Evolutionary conservation across 345 rosid genomes (phyloP).

Genomic region (Eucalyptus lansdowneana): DNA sequence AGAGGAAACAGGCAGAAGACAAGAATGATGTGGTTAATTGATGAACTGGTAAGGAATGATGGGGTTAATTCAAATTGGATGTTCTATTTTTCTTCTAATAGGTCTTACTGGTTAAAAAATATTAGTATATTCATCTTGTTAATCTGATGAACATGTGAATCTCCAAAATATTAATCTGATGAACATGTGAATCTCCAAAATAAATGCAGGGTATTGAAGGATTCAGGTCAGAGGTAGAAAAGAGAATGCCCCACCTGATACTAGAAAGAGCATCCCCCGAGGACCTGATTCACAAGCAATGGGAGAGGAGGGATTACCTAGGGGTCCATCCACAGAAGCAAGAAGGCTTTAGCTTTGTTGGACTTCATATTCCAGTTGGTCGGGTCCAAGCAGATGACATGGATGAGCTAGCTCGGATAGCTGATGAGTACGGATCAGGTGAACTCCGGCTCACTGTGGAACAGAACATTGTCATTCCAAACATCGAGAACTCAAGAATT

Average conservation of each 20-base stretch:
- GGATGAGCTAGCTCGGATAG: conserved; percentile 74
- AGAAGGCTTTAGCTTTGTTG: conserved; percentile 71
- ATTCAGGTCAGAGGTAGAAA: conserved; percentile 64
- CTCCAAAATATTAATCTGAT: background rate
- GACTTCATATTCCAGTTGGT: conserved; percentile 86
- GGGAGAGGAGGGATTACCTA: conserved; percentile 76
- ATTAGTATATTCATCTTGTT: background rate
- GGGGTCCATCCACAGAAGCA: conserved; percentile 90
- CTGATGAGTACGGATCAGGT: conserved; percentile 70
- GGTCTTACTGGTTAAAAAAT: background rate
- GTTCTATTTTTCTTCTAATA: background rate
- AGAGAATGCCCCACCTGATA: conserved; percentile 52
- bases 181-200: background rate
- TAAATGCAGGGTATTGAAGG: conserved; percentile 71
- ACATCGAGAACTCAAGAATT: conserved; percentile 57
- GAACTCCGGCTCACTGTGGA: conserved; percentile 91
- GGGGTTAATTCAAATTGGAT: background rate
- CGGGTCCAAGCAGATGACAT: conserved; percentile 87
- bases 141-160: background rate
- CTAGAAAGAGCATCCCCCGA: conserved; percentile 58
- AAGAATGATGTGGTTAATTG: conserved; percentile 98
- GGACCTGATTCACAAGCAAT: conserved; percentile 59
- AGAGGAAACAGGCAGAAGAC: conserved; percentile 91
- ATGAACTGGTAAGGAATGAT: conserved; percentile 63
- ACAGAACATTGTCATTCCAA: conserved; percentile 84